phyloP scores from a whole-genome alignment of 345 rosid genomes.

The Eucalyptus caleyi region DNA sequence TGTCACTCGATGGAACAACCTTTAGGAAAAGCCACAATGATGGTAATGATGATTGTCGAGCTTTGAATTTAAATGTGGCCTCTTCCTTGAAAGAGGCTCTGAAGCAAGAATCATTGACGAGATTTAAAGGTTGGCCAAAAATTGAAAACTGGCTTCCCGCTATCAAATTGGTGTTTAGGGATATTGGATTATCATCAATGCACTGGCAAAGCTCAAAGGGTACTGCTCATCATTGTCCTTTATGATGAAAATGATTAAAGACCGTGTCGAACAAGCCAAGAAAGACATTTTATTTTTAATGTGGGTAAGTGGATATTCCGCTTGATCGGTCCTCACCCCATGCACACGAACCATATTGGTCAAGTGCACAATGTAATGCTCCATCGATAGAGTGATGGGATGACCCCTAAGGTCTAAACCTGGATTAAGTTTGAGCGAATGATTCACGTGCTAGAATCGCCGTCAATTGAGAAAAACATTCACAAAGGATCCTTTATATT shows the following conservation, averaged over 20 bases:
- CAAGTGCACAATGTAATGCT: background rate
- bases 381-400: background rate
- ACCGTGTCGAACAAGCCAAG: background rate
- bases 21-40: background rate
- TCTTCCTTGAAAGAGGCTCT: background rate
- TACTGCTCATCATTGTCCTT: background rate
- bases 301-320: background rate
- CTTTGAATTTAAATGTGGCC: constrained; percentile 6
- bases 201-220: background rate
- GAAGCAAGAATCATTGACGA: background rate
- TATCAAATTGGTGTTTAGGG: background rate
- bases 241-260: background rate
- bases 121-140: background rate
- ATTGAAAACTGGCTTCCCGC: background rate
- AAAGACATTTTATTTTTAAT: background rate
- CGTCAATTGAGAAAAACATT: background rate
- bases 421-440: background rate
- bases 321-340: background rate
- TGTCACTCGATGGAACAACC: background rate
- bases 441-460: background rate
- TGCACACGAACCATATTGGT: background rate
- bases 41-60: constrained; percentile 2
- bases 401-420: background rate
- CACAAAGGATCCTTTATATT: background rate
- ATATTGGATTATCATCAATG: background rate